phyloP scores from a whole-genome alignment of 148 eudicot species.

The Rhododendron ovatum region DNA sequence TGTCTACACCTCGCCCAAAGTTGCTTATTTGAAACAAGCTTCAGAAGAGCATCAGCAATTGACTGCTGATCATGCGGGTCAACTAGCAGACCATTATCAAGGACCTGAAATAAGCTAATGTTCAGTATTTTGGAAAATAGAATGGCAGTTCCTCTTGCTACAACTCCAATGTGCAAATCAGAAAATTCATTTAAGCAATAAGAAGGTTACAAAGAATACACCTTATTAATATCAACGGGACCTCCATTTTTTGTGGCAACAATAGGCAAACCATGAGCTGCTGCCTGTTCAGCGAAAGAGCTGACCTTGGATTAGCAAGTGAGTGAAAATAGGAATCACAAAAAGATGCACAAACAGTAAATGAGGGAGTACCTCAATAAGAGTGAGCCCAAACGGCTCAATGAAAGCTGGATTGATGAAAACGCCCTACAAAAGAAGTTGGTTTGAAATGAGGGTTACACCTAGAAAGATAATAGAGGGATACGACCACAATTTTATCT shows the following conservation, averaged over 20 bases:
- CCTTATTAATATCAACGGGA: constrained; percentile 86
- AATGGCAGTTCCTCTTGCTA: neutral
- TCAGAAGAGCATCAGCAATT: constrained; percentile 75
- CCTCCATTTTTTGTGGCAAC: constrained; percentile 95
- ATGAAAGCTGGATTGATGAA: constrained; percentile 91
- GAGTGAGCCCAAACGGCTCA: constrained; percentile 92
- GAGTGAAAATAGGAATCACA: neutral
- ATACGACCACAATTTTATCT: neutral
- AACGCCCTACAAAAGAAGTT: constrained; percentile 56
- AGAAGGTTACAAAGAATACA: constrained; percentile 14
- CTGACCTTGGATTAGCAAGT: neutral
- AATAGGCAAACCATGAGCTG: constrained; percentile 87
- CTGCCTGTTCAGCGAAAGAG: constrained; percentile 54
- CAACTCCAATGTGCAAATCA: neutral
- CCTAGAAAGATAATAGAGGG: neutral
- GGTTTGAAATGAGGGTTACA: neutral
- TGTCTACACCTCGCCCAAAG: constrained; percentile 78
- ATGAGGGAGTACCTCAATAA: constrained; percentile 59
- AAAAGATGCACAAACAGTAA: constrained; percentile 3
- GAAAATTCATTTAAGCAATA: neutral
- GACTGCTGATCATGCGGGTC: constrained; percentile 90
- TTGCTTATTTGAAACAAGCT: constrained; percentile 84
- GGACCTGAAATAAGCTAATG: constrained; percentile 39
- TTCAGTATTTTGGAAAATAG: neutral
- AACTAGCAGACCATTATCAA: constrained; percentile 83